A percentile compares a stretch with the other conserved stretches of the same genome.
Evolutionary conservation across 805 yeast genomes (phyloP).

Genomic region (Naumovozyma baii): DNA sequence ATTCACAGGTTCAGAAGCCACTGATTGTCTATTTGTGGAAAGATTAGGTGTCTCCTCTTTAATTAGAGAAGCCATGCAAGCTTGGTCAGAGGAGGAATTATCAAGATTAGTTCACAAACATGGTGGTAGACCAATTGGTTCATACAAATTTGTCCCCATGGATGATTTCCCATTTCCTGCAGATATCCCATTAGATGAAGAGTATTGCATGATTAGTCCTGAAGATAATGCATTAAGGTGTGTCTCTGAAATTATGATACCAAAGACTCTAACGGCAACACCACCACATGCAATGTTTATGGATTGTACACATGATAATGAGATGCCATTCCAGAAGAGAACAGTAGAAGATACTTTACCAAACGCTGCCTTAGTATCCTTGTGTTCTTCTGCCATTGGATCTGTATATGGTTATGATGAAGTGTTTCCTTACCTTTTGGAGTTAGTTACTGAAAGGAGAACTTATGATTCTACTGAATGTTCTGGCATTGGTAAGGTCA

Average conservation of each 20-base stretch:
- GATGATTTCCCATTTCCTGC: constrained; percentile 67
- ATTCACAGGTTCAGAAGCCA: constrained; percentile 83
- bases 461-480: constrained; percentile 40
- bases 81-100: constrained; percentile 78
- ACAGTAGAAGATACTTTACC: constrained; percentile 92
- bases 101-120: constrained; percentile 81
- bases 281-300: constrained; percentile 91
- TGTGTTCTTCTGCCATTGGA: constrained; percentile 90
- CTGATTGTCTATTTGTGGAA: constrained; percentile 86
- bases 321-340: constrained; percentile 78
- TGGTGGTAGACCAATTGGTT: constrained; percentile 94
- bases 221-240: constrained; percentile 18
- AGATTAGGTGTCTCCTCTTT: constrained; percentile 80
- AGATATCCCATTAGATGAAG: constrained; percentile 31
- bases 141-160: constrained; percentile 70
- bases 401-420: constrained; percentile 93
- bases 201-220: constrained; percentile 12
- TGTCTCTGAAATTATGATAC: constrained; percentile 58
- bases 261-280: constrained; percentile 52
- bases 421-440: constrained; percentile 70
- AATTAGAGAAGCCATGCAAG: constrained; percentile 96
- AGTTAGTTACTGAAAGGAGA: constrained; percentile 70
- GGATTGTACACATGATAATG: constrained; percentile 98
- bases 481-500: constrained; percentile 69
- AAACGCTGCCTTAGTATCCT: constrained; percentile 86